Percentiles rank a stretch among this genome's conserved stretches.
phyloP scores from a whole-genome alignment of 139 green algal genomes.

The Microglena sp. region DNA sequence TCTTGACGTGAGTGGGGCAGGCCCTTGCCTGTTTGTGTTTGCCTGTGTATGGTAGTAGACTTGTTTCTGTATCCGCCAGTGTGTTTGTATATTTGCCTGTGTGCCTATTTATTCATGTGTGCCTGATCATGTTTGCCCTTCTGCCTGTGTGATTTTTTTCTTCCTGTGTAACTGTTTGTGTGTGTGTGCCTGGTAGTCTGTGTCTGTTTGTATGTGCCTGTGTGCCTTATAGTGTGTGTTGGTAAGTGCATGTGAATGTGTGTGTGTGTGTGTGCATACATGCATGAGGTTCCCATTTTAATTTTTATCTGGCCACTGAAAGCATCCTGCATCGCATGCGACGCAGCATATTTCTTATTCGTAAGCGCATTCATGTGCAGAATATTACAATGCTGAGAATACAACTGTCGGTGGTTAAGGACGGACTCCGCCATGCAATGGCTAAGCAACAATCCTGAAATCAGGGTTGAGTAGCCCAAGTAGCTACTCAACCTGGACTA shows the following conservation, averaged over 20 bases:
- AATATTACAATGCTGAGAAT: too few relatives aligned
- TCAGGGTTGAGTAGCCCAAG: too few relatives aligned
- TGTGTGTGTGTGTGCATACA: neutral
- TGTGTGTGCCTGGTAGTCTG: neutral
- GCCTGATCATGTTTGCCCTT: neutral
- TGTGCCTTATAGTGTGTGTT: neutral
- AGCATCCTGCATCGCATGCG: too few relatives aligned
- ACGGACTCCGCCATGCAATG: too few relatives aligned
- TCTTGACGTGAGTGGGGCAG: constrained; percentile 46
- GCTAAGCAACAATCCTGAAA: too few relatives aligned
- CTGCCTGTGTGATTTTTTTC: neutral
- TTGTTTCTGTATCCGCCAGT: neutral
- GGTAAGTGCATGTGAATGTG: too few relatives aligned
- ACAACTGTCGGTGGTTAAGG: too few relatives aligned
- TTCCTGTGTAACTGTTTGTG: neutral
- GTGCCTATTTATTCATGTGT: neutral
- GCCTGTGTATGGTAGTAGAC: neutral
- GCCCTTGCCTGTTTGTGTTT: neutral
- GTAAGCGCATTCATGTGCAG: too few relatives aligned
- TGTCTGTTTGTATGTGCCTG: neutral
- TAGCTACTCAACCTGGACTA: too few relatives aligned
- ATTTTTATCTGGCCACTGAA: too few relatives aligned
- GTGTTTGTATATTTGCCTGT: neutral
- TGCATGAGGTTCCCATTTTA: too few relatives aligned
- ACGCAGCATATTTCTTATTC: too few relatives aligned